A percentile compares a stretch with the other conserved stretches of the same genome.
These are phyloP conservation scores for Venturia oleaginea DNA, from an alignment of 2,329 filamentous ascomycete genomes.

Conservation along the genomic window DNA sequence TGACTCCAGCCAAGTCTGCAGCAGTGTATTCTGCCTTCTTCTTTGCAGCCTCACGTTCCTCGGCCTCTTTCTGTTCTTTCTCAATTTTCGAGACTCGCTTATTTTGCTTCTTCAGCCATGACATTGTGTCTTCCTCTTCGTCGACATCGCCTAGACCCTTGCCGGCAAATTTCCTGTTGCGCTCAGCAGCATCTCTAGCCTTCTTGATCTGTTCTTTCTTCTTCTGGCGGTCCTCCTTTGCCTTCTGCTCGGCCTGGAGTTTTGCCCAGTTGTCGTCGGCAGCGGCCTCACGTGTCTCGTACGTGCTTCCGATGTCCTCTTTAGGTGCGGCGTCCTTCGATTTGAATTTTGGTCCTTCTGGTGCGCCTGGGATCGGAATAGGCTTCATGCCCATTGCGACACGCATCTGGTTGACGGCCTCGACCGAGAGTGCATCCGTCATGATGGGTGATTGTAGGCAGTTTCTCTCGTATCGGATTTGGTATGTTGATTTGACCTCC, in stretches of 20 bases:
- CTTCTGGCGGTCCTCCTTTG: slow-evolving; percentile 70
- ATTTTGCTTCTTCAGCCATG: slow-evolving; percentile 84
- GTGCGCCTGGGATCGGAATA: slow-evolving; percentile 60
- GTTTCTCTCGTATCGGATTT: neutral
- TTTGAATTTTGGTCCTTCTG: slow-evolving; percentile 51
- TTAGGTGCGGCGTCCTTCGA: slow-evolving; percentile 44
- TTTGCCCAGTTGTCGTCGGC: slow-evolving; percentile 67
- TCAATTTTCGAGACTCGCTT: slow-evolving; percentile 89
- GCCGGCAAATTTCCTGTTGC: slow-evolving; percentile 67
- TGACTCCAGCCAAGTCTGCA: slow-evolving; percentile 79
- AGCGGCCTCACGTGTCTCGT: slow-evolving; percentile 69
- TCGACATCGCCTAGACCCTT: slow-evolving; percentile 72
- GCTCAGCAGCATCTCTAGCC: slow-evolving; percentile 74
- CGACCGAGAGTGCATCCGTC: slow-evolving; percentile 47
- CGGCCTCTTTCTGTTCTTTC: slow-evolving; percentile 57
- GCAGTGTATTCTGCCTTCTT: slow-evolving; percentile 71
- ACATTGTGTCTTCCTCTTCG: slow-evolving; percentile 63
- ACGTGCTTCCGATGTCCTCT: slow-evolving; percentile 68
- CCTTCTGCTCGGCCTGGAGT: slow-evolving; percentile 57
- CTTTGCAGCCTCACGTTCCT: slow-evolving; percentile 66
- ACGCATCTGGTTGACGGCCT: slow-evolving; percentile 90
- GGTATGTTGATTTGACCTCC: neutral
- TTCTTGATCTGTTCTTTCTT: slow-evolving; percentile 77
- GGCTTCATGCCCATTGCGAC: slow-evolving; percentile 83
- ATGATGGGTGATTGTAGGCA: slow-evolving; percentile 21